Base-by-base conservation (phyloP, 148 eudicot genomes). In the Tetragonia tetragonoides region DNA sequence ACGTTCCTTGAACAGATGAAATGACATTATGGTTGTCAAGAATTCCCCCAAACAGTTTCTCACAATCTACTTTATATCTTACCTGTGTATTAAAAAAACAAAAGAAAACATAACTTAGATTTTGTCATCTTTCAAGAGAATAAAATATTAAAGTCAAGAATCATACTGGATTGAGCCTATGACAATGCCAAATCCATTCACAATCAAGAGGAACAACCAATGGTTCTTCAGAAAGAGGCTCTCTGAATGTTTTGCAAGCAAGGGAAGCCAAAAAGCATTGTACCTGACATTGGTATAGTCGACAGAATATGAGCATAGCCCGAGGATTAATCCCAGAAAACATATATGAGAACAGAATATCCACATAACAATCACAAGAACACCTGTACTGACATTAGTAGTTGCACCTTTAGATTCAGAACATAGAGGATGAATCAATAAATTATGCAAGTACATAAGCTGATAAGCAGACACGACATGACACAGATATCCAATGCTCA, bases 161-260 rank as follows among this genome's bases (percentile, higher is more conserved):
- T n/a, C 89, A 47, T 87, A 93, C 99, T 59, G 99, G 99, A 80
- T 95, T 93, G 69, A 95, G 97, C 85, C 97, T 88, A 86, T 95
- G 99, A 83, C 97, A 93, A 63, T 95, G 99, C 99, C 99, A 95
- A 77, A 95, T 83, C 99, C 99, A 95, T 90, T 95, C 99, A 79
- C 94, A 93, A 68, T 95, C 99, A 78, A 95, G 89, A 66, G 99
- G 99, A 68, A 90, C 93, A 82, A 95, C 97, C 79, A 95, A 82
- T 17, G 94, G 92, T 56, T 86, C 93, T 76, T 91, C 81, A 12
- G 70, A 80, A 46, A 86, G 70, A 12, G 83, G 86, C 80, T 77
- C 73, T 90, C 85, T 3, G 84, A 66, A 86, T 90, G 90, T 87
- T 87, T 90, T 56, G 94, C 94, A 41, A 95, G 91, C 92, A 95